Percentiles rank a stretch among this genome's conserved stretches.
phyloP scores from a whole-genome alignment of 371 early-diverging fungal genomes.

The Rhizopus microsporus region DNA sequence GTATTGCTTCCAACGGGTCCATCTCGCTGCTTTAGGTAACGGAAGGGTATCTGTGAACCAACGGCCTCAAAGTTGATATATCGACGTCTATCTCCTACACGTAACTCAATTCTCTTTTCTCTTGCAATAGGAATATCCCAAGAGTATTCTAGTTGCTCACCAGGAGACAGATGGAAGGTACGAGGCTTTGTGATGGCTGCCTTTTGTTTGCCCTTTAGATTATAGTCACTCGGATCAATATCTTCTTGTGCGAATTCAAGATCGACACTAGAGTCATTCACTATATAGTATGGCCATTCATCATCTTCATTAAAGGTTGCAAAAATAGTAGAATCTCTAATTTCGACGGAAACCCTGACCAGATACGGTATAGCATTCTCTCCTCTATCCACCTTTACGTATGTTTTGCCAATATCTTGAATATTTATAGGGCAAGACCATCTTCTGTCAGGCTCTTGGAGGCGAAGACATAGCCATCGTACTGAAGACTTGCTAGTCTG shows the following conservation, averaged over 20 bases:
- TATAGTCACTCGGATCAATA: conserved; percentile 31
- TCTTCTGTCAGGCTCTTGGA: conserved; percentile 37
- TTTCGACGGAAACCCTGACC: conserved; percentile 70
- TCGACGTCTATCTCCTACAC: conserved; percentile 71
- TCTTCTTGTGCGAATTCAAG: conserved; percentile 76
- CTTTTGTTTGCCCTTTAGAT: conserved; percentile 33
- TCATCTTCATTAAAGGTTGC: conserved; percentile 72
- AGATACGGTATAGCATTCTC: conserved; percentile 59
- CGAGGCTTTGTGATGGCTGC: conserved; percentile 27
- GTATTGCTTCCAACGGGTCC: conserved; percentile 25
- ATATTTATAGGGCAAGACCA: conserved; percentile 83
- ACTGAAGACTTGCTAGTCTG: conserved; percentile 44
- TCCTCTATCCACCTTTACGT: conserved; percentile 70
- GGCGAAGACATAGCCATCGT: conserved; percentile 57
- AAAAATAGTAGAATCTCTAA: conserved; percentile 89
- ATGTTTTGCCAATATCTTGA: conserved; percentile 82
- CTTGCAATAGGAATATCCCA: conserved; percentile 89
- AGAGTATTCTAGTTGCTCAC: conserved; percentile 72
- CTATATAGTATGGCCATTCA: conserved; percentile 92
- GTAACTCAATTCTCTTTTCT: conserved; percentile 70
- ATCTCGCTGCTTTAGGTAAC: conserved; percentile 49
- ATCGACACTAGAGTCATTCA: conserved; percentile 76
- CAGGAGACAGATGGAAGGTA: conserved; percentile 21
- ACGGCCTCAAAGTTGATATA: conserved; percentile 87
- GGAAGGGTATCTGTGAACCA: conserved; percentile 85